These are phyloP conservation scores for Coemansia sp. DNA, from an alignment of 192 early-diverging fungal genomes.

Conservation along the genomic window DNA sequence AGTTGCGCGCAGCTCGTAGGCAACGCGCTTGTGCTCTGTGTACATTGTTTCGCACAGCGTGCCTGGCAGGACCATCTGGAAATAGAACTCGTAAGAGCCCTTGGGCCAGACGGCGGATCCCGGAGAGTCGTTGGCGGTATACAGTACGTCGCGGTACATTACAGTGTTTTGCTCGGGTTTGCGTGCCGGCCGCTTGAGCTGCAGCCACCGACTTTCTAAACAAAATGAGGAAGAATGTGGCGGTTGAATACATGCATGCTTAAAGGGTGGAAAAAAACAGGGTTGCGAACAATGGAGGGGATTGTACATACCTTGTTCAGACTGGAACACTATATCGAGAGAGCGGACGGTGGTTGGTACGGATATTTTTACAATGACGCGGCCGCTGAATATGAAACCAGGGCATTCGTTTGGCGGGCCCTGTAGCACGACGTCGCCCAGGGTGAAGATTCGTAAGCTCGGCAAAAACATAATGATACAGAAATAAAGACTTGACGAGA, in stretches of 20 bases:
- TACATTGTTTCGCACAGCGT: slow-evolving; percentile 50
- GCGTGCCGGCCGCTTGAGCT: slow-evolving; percentile 8
- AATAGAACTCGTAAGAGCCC: slow-evolving; percentile 46
- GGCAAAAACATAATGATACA: slow-evolving; percentile 30
- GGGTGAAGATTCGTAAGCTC: slow-evolving; percentile 38
- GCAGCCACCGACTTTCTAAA: slow-evolving; percentile 28
- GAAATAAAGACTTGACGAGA: no score
- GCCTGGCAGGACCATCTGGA: slow-evolving; percentile 42
- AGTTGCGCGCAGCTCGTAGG: slow-evolving; percentile 39
- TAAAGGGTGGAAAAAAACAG: neutral
- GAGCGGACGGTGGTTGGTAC: slow-evolving; percentile 21
- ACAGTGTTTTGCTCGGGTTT: neutral
- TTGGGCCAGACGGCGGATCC: slow-evolving; percentile 14
- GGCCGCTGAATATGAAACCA: slow-evolving; percentile 33
- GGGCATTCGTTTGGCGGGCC: slow-evolving; percentile 34
- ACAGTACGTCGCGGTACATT: slow-evolving; percentile 7
- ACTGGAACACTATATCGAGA: slow-evolving; percentile 38
- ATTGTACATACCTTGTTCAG: slow-evolving; percentile 21
- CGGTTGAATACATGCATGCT: neutral
- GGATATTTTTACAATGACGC: slow-evolving; percentile 39
- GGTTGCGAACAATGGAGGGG: neutral
- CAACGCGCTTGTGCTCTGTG: slow-evolving; percentile 41
- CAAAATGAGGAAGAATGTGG: neutral
- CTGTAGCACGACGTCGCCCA: slow-evolving; percentile 41
- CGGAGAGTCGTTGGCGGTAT: slow-evolving; percentile 3